Conservation (phyloP, 2,329 filamentous ascomycete genomes). For the Aspergillus hortae region DNA sequence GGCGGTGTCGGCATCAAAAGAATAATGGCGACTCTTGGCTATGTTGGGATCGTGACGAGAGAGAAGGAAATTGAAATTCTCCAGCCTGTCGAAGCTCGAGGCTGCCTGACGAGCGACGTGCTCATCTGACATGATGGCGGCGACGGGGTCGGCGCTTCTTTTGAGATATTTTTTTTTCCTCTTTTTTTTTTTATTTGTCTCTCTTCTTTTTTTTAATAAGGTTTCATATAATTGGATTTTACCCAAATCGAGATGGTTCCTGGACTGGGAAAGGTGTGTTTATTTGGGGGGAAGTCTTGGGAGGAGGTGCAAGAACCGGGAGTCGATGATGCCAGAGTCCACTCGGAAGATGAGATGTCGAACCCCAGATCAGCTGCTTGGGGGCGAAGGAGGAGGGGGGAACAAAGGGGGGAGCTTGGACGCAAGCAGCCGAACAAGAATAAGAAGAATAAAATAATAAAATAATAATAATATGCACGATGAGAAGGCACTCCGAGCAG, state of each 20-base stretch:
- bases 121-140: constrained; percentile 33
- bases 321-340: constrained; percentile 16
- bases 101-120: constrained; percentile 23
- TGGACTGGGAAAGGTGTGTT: neutral
- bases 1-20: constrained; percentile 33
- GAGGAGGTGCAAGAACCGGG: constrained; percentile 10
- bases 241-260: neutral
- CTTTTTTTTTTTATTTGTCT: neutral
- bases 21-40: constrained; percentile 34
- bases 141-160: constrained; percentile 12
- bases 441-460: neutral
- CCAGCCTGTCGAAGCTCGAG: constrained; percentile 31
- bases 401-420: constrained; percentile 9
- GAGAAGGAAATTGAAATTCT: constrained; percentile 36
- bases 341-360: constrained; percentile 8
- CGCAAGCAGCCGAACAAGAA: neutral
- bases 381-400: constrained; percentile 1
- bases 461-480: neutral
- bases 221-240: constrained; percentile 1
- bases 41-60: constrained; percentile 30
- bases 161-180: constrained; percentile 2
- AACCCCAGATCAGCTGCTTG: constrained; percentile 19
- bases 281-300: neutral
- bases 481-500: neutral
- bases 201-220: constrained; percentile 1